Evolutionary conservation across 495 filamentous ascomycete genomes (phyloP), one percentile per base, ranked within the genome.

Genomic region (Gamarada debralockiae): DNA sequence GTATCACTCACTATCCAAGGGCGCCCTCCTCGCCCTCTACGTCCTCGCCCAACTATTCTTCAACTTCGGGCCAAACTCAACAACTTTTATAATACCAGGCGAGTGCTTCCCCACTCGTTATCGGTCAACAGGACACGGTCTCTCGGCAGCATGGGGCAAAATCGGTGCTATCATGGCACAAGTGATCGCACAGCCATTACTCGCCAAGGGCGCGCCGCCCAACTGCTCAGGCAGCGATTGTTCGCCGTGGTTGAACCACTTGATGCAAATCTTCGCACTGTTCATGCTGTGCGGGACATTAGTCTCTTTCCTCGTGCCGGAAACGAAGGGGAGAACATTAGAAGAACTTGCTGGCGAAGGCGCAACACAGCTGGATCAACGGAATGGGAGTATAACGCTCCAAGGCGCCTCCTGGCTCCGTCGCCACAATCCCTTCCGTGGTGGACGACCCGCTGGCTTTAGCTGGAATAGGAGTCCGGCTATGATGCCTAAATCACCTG

Each of bases 91-190:
- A 60, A 84, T 95, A 0, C 90, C 91, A 9, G 90, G 89, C 18
- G 91, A 96, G 65, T 86, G 82, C 60, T 96, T 93, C 73, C 91
- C 90, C 0, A 95, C 91, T 3, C 83, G 90, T 38, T 93, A 92
- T 64, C 79, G 91, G 3, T 86, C 84, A 8, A 89, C 88, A 25
- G 86, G 86, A 3, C 90, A 95, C 68, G 91, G 91, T 43, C 77
- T 96, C 65, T 89, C 84, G 4, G 91, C 90, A 12, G 90, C 85
- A 0, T 73, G 76, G 8, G 89, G 89, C n/a, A 95, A 95, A 65
- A 65, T 93, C 13, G 89, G 90, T 8, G 85, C 90, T 46, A 92
- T 88, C 63, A 40, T 80, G 42, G 76, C 77, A 0, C 78, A 82
- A 56, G 67, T 78, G 31, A 70, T 79, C 31, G 73, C 73, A n/a